Base-by-base conservation (phyloP, 129 eudicot genomes). In the Escallonia rubra region DNA sequence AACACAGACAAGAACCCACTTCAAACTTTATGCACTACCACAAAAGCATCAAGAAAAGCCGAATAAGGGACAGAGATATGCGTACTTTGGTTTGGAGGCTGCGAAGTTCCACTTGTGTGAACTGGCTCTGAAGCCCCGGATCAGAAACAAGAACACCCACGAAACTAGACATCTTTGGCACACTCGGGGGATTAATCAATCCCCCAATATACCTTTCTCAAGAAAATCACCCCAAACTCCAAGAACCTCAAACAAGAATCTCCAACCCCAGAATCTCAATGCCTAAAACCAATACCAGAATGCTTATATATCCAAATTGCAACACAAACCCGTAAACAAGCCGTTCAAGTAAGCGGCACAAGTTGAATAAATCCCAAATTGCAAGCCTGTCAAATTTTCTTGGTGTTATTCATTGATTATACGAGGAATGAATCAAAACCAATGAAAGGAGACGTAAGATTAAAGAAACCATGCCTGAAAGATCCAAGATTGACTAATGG, bases 111-210 rank as follows among this genome's bases (percentile, higher is more conserved):
- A 88, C 96, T 78, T 91, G 94, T 4, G 97, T 91, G 65, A 91
- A 91, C 80, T 91, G 97, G 69, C 91, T 86, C 70, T 91, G 97
- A 71, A 91, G 96, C 90, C 86, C 78, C 63, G 84, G 96, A 83
- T 91, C 97, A 70, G 97, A 91, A 48, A 91, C 91, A 68, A 81
- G 69, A 75, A 91, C 97, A 10, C 96, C 97, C 73, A 66, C 90
- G 60, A 78, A 91, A 65, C 85, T 82, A 85, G 96, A 88, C 97
- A 91, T 91, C 81, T 49, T 43, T 6, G 49, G 57, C 57, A 63
- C 42, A 63, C 53, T 47, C 13, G 45, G 69, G 69, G 69, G 49
- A 2, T 50, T 39, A 62, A 49, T 72, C 38, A 63, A 62, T 72
- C 58, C 12, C 51, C 74, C 59, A 42, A 54, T 54, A 2, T 11